Conservation (phyloP, 129 eudicot genomes). For the Lactuca sativa region DNA sequence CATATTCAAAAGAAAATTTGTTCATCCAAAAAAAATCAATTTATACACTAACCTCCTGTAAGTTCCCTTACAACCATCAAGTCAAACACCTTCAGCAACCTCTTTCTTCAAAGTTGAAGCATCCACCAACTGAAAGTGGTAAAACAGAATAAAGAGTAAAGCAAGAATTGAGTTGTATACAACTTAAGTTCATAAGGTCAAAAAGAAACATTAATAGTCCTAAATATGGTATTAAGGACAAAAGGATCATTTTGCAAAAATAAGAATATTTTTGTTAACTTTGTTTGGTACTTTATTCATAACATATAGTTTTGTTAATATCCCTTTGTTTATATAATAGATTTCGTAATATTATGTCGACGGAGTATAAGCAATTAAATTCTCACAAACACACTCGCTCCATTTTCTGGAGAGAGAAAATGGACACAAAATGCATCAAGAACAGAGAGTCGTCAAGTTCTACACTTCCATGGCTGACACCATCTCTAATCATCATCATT, state of each 20-base stretch:
- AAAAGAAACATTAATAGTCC: background rate
- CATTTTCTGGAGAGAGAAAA: background rate
- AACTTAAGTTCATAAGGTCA: too few species aligned
- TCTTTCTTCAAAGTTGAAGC: slow-evolving; percentile 93
- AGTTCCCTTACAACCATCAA: slow-evolving; percentile 98
- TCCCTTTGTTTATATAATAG: too few species aligned
- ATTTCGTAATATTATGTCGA: background rate
- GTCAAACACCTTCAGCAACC: slow-evolving; percentile 97
- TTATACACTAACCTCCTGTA: slow-evolving; percentile 75
- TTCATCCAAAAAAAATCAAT: background rate
- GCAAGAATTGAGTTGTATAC: background rate
- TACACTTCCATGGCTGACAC: background rate
- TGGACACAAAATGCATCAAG: background rate
- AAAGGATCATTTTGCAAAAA: too few species aligned
- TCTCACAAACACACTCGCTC: background rate
- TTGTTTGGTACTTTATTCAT: too few species aligned
- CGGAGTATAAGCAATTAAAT: background rate
- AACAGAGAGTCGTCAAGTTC: background rate
- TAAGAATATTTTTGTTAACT: too few species aligned
- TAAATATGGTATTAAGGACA: too few species aligned
- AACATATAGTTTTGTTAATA: too few species aligned
- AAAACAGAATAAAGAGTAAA: slow-evolving; percentile 8
- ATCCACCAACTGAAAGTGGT: slow-evolving; percentile 62
- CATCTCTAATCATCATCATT: background rate
- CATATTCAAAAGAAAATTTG: background rate